Percentiles rank a stretch among this genome's conserved stretches.
Conservation (phyloP, 2,329 filamentous ascomycete genomes). For the Fusarium sp. region DNA sequence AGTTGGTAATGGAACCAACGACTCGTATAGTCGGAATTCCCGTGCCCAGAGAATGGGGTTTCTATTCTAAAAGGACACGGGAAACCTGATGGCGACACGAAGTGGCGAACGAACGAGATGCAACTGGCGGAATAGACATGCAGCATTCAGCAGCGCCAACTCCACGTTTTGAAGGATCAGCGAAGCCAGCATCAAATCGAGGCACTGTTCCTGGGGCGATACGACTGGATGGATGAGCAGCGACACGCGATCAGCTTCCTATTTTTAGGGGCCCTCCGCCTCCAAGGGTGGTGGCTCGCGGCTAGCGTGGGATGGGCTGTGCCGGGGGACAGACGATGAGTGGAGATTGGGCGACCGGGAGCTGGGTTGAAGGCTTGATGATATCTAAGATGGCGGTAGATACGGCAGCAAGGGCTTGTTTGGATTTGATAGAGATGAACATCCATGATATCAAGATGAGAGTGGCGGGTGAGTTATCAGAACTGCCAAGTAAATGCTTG, state of each 20-base stretch:
- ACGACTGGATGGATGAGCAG: conserved; percentile 5
- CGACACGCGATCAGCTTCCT: conserved; percentile 39
- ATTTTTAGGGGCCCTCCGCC: conserved; percentile 36
- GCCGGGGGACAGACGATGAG: conserved; percentile 14
- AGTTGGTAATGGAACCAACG: not conserved
- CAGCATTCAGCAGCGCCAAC: conserved; percentile 8
- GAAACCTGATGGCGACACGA: not conserved
- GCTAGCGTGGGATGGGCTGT: conserved; percentile 3
- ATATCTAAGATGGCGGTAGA: not conserved
- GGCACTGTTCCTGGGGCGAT: conserved; percentile 31
- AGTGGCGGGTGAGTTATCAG: not conserved
- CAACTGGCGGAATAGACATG: not conserved
- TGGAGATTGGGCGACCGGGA: conserved; percentile 10
- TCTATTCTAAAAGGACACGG: not conserved
- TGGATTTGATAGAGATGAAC: not conserved
- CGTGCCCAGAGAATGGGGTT: not conserved
- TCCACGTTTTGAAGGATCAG: conserved; percentile 13
- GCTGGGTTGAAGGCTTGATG: not conserved
- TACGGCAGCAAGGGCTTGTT: not conserved
- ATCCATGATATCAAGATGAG: not conserved
- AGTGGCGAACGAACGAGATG: not conserved
- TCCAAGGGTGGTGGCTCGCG: conserved; percentile 5
- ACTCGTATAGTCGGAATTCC: not conserved
- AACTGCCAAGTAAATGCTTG: not conserved
- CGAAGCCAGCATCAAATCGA: conserved; percentile 17